phyloP scores from a whole-genome alignment of 2,329 filamentous ascomycete genomes.

The Geoglossum cookeanum region DNA sequence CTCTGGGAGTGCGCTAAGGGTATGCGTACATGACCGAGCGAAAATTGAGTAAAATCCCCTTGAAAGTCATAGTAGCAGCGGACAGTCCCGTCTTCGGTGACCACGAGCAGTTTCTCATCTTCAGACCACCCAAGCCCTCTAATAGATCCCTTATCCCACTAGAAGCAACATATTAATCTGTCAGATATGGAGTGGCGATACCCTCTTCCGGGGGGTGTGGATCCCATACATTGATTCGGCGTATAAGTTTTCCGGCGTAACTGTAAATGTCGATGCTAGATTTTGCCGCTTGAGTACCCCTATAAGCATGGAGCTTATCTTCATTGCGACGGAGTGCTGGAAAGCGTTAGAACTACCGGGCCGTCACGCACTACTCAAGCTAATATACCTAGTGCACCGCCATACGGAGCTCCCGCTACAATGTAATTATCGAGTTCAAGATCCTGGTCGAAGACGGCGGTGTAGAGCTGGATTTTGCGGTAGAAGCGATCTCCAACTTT shows the following conservation, averaged over 20 bases:
- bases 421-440: slow-evolving; percentile 90
- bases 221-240: slow-evolving; percentile 43
- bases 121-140: slow-evolving; percentile 90
- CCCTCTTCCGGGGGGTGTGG: slow-evolving; percentile 2
- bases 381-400: slow-evolving; percentile 68
- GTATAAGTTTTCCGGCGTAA: slow-evolving; percentile 73
- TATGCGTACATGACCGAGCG: slow-evolving; percentile 49
- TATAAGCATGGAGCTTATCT: slow-evolving; percentile 61
- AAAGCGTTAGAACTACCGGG: slow-evolving; percentile 4
- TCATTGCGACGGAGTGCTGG: slow-evolving; percentile 79
- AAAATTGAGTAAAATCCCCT: slow-evolving; percentile 88
- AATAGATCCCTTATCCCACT: slow-evolving; percentile 81
- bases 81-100: slow-evolving; percentile 78
- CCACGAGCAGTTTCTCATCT: slow-evolving; percentile 75
- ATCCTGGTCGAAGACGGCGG: slow-evolving; percentile 78
- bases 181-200: slow-evolving; percentile 6
- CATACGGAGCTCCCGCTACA: slow-evolving; percentile 79
- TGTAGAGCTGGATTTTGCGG: slow-evolving; percentile 85
- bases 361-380: not conserved
- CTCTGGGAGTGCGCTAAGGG: not conserved
- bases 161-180: slow-evolving; percentile 9
- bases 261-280: slow-evolving; percentile 88
- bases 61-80: slow-evolving; percentile 83
- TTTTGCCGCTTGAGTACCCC: slow-evolving; percentile 51
- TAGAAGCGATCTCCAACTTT: slow-evolving; percentile 86